Conservation (phyloP, 805 yeast genomes). For the Diddensiella caesifluorescens region DNA sequence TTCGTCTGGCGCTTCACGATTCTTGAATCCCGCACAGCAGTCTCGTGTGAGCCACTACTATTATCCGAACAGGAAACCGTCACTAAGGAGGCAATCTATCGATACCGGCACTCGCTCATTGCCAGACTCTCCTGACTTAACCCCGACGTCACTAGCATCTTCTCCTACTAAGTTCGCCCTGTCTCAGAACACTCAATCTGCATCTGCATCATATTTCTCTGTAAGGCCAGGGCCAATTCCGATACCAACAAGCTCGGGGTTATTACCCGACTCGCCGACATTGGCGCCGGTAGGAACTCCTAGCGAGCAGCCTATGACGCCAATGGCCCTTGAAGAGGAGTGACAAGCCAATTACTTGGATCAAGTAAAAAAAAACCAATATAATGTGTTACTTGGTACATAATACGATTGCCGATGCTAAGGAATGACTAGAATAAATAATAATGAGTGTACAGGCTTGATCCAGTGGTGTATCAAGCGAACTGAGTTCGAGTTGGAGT, state of each 20-base stretch:
- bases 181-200: not conserved
- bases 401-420: not conserved
- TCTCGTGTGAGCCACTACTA: conserved; percentile 8
- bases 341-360: not conserved
- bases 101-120: conserved; percentile 3
- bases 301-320: conserved; percentile 19
- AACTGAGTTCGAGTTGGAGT: too few relatives aligned
- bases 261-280: conserved; percentile 15
- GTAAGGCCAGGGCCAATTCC: conserved; percentile 2
- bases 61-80: conserved; percentile 1
- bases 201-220: conserved; percentile 2
- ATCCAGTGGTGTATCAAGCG: not conserved
- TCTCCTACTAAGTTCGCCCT: conserved; percentile 15
- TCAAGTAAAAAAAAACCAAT: not conserved
- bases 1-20: conserved; percentile 4
- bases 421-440: not conserved
- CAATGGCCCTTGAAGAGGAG: conserved; percentile 15
- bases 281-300: conserved; percentile 20
- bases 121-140: conserved; percentile 16
- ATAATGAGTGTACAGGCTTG: not conserved
- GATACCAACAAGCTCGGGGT: not conserved
- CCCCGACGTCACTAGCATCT: conserved; percentile 14
- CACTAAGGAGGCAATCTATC: conserved; percentile 3
- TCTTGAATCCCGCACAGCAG: conserved; percentile 6
- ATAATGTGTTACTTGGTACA: too few relatives aligned